Evolutionary conservation across 2,329 filamentous ascomycete genomes (phyloP).

Genomic region (Emergomyces pasteurianus): DNA sequence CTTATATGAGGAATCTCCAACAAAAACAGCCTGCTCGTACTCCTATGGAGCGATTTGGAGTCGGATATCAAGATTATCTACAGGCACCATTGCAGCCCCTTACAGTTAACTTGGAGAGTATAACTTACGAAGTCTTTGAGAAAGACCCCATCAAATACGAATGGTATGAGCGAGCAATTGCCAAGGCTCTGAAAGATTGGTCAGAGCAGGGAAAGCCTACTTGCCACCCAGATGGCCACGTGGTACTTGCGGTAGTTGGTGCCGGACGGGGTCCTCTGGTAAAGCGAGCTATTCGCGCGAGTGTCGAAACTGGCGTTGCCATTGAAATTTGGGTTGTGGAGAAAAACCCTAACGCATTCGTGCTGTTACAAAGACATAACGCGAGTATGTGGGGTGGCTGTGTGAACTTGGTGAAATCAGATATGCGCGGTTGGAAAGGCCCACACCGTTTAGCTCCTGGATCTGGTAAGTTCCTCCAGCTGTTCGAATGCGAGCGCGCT

Average conservation of each 20-base stretch:
- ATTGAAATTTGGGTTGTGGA: constrained; percentile 88
- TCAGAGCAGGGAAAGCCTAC: constrained; percentile 58
- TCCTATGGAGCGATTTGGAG: constrained; percentile 53
- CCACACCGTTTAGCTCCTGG: constrained; percentile 33
- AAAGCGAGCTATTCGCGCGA: constrained; percentile 72
- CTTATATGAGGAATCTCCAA: constrained; percentile 77
- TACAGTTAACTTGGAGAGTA: constrained; percentile 90
- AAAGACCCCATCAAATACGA: constrained; percentile 97
- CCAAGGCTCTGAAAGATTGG: constrained; percentile 73
- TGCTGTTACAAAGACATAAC: constrained; percentile 81
- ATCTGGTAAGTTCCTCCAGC: background rate
- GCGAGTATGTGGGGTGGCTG: constrained; percentile 63
- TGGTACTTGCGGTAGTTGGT: constrained; percentile 84
- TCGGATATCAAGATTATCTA: constrained; percentile 82
- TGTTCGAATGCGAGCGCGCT: constrained; percentile 17
- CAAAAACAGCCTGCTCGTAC: constrained; percentile 59
- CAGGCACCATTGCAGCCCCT: constrained; percentile 90
- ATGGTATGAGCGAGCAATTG: constrained; percentile 81
- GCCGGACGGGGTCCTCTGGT: constrained; percentile 88
- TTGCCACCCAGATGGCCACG: constrained; percentile 55
- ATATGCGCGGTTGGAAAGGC: constrained; percentile 95
- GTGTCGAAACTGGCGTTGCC: constrained; percentile 58
- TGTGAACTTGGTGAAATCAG: constrained; percentile 84
- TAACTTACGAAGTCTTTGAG: constrained; percentile 97
- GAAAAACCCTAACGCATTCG: constrained; percentile 97